phyloP scores from a whole-genome alignment of 2,329 filamentous ascomycete species.

The Dactylellina sp. region DNA sequence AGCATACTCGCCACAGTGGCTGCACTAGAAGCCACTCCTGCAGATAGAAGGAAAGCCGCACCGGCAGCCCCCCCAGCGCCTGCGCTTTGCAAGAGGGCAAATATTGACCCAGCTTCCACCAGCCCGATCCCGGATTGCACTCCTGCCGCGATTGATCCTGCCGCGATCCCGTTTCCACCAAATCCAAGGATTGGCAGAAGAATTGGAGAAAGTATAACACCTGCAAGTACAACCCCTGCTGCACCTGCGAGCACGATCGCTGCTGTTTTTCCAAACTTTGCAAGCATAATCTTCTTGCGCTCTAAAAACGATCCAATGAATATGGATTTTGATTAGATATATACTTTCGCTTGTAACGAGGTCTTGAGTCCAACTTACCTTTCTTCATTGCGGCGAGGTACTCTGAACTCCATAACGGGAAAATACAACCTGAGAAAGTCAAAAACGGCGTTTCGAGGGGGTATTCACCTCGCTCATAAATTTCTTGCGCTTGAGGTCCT shows the following conservation, averaged over 20 bases:
- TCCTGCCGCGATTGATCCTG: conserved; percentile 17
- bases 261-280: conserved; percentile 15
- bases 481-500: neutral
- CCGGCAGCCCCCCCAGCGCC: conserved; percentile 41
- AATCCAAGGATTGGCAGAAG: conserved; percentile 36
- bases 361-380: too few species aligned
- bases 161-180: conserved; percentile 23
- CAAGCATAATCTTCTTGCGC: too few species aligned
- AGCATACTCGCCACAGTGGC: conserved; percentile 8
- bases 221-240: conserved; percentile 1
- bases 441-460: neutral
- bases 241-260: conserved; percentile 3
- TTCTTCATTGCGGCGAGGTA: too few species aligned
- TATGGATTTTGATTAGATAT: too few species aligned
- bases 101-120: conserved; percentile 34
- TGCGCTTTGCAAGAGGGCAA: conserved; percentile 38
- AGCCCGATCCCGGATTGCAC: conserved; percentile 14
- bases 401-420: too few species aligned
- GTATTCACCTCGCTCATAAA: conserved; percentile 16
- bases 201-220: conserved; percentile 7
- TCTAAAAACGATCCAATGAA: too few species aligned
- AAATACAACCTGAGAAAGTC: neutral
- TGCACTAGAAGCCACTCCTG: conserved; percentile 1
- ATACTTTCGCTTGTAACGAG: too few species aligned
- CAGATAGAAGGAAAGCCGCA: conserved; percentile 15